A percentile compares a stretch with the other conserved stretches of the same genome.
Conservation (phyloP, 2,329 filamentous ascomycete species). For the Torrubiella hemipterigena region DNA sequence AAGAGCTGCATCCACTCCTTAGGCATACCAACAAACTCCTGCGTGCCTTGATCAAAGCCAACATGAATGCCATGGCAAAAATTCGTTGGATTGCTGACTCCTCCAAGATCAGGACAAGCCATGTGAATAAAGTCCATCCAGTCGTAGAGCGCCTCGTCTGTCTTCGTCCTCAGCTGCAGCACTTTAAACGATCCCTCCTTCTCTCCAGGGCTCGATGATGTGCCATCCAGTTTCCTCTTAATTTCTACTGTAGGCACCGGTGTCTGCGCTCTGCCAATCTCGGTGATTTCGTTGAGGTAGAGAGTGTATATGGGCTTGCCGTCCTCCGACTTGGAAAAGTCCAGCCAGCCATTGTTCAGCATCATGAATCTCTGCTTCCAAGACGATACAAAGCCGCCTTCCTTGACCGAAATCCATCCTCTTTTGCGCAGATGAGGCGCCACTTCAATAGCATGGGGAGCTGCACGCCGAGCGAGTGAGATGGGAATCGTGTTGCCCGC, state of each 20-base stretch:
- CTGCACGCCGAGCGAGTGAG: too few species aligned
- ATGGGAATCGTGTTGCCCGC: too few species aligned
- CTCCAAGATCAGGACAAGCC: neutral
- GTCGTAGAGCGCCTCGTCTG: neutral
- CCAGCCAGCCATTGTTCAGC: neutral
- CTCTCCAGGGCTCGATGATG: neutral
- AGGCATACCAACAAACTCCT: neutral
- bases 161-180: neutral
- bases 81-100: neutral
- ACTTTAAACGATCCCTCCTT: neutral
- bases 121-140: neutral
- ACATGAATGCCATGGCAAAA: neutral
- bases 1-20: neutral
- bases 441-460: too few species aligned
- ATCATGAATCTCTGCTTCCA: neutral
- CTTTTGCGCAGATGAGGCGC: too few species aligned
- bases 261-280: neutral
- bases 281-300: neutral
- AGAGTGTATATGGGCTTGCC: neutral
- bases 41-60: neutral
- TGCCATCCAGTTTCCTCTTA: neutral
- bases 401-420: neutral
- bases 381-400: neutral
- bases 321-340: neutral
- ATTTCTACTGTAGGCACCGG: neutral